Evolutionary conservation across 2,329 filamentous ascomycete genomes (phyloP), one percentile per base, ranked within the genome.

Genomic region (Alternaria arbusti): DNA sequence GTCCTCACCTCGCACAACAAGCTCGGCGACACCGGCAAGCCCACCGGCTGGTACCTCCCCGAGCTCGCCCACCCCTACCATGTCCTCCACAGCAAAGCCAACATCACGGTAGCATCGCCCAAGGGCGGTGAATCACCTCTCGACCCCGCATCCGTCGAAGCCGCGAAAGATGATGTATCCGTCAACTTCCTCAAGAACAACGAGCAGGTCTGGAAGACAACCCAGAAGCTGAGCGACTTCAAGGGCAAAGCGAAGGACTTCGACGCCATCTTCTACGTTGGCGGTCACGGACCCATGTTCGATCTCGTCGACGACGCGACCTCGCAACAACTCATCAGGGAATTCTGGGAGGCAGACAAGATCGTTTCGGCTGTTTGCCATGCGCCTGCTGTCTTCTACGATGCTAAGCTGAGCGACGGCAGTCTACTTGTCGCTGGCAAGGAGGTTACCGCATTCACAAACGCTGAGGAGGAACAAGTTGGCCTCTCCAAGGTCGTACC

Each of bases 1-100:
- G 87, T 93, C 61, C 87, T 93, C 65, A 91, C 89, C 68, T 92
- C 89, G 64, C 84, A 87, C 77, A 78, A 79, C 67, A 78, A 81
- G 64, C 78, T 85, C 55, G 81, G 81, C 55, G 72, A 76, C 70
- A 78, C 75, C 47, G 77, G 79, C 66, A 79, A 81, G 58, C 85
- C 86, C 10, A 92, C 90, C 0, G 91, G 91, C 67, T 93, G 90
- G 90, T 93, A 88, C 75, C 82, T 93, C 15, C 78, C 79, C 3
- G 79, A 78, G 51, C 71, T 76, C 40, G 76, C 77, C 0, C 77
- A 81, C 63, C 79, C 79, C 13, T 81, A 80, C 73, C 74, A 81
- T 71, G 75, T 78, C 58, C 73, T 81, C 7, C 74, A 67, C 57
- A 69, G 68, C 64, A 77, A 80, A 55, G 72, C 74, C 58, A 76